Evolutionary conservation across 106 monocot species (phyloP).

Genomic region (Dendrobium chrysotoxum): DNA sequence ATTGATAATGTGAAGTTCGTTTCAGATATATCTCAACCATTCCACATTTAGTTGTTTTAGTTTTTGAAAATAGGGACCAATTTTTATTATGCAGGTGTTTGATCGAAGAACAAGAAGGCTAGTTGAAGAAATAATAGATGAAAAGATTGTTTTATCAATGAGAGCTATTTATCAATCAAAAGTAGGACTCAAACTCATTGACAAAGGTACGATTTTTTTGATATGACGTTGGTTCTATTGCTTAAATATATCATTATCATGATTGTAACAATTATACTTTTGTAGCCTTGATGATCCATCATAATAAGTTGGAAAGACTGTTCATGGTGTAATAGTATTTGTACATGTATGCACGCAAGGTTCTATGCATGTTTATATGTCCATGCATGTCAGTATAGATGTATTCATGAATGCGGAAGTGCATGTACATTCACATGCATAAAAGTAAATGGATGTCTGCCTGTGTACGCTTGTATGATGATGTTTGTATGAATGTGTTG

Average conservation of each 20-base stretch:
- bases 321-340: too few species aligned
- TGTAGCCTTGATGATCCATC: too few species aligned
- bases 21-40: not conserved
- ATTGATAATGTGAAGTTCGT: not conserved
- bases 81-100: conserved; percentile 47
- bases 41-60: not conserved
- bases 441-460: too few species aligned
- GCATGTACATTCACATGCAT: too few species aligned
- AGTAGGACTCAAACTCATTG: conserved; percentile 82
- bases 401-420: too few species aligned
- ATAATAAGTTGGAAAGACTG: too few species aligned
- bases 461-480: too few species aligned
- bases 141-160: conserved; percentile 95
- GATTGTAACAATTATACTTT: not conserved
- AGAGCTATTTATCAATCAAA: conserved; percentile 94
- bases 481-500: not conserved
- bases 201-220: conserved; percentile 45
- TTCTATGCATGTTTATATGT: too few species aligned
- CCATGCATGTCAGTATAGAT: too few species aligned
- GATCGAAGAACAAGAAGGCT: conserved; percentile 89
- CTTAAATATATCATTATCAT: not conserved
- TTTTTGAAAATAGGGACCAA: not conserved
- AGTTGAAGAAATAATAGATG: conserved; percentile 90
- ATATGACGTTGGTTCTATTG: not conserved
- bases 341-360: too few species aligned